Evolutionary conservation across 176 grass and related monocot genomes (phyloP), one percentile per base, ranked within the genome.

Genomic region (Metroxylon sagu): DNA sequence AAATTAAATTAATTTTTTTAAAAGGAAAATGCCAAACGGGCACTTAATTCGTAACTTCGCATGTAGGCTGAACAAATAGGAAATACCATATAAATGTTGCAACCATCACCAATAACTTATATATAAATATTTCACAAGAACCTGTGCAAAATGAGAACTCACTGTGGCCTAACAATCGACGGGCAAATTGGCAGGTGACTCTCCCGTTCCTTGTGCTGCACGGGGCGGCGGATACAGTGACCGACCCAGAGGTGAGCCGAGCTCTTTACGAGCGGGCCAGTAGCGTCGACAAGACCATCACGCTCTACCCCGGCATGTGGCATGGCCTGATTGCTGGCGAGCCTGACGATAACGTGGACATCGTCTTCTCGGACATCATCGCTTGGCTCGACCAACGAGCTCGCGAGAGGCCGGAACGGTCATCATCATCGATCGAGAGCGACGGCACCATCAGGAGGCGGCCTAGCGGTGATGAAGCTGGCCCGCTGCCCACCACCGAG

Each of bases 231-330:
- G 93, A 92, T 76, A 88, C 52, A 2, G 84, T 92, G 48, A 98
- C 93, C 1, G 93, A 98, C 18, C 93, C 93, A 2, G 93, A 98
- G 76, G 76, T 98, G 31, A 98, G 87, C 59, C 79, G 52, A 1
- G 76, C 87, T 8, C 69, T 98, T 6, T 89, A 85, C 57, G 59
- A 83, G 51, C 56, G 64, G 3, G 84, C 93, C 0, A 52, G 79
- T 51, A 98, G 87, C 64, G 7, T 64, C 1, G 87, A 98, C 76
- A 92, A 92, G 81, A 83, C 78, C 6, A 85, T 98, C 55, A 98
- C 83, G 84, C 84, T 98, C 1, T 98, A 98, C 56, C 69, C 78
- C 0, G 87, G 81, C 10, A 98, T 98, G 93, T 98, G 87, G 93
- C 93, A 98, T 3, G 87, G 87, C 5, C 74, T 98, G 60, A 98